Evolutionary conservation across 208 protist genomes (phyloP).

Genomic region (Phytomonas sp.): DNA sequence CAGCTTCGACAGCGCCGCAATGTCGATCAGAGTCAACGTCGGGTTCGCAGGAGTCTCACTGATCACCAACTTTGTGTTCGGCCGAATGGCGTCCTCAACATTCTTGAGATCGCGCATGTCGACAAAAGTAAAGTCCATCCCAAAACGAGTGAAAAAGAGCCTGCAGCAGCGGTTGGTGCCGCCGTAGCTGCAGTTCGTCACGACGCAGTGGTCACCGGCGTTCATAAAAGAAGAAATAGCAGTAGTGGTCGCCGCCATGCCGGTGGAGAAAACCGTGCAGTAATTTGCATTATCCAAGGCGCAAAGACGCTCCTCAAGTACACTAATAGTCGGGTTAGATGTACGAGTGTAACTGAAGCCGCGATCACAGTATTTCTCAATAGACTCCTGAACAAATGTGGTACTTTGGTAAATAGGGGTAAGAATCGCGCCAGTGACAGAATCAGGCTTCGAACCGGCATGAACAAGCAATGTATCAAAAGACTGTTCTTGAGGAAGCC

Average conservation of each 20-base stretch:
- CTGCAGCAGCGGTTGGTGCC: conserved; percentile 90
- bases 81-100: conserved; percentile 68
- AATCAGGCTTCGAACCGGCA: conserved; percentile 72
- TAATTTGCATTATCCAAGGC: conserved; percentile 87
- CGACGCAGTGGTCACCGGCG: conserved; percentile 84
- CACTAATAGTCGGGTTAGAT: conserved; percentile 91
- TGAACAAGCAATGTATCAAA: conserved; percentile 83
- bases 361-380: conserved; percentile 66
- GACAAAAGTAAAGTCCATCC: conserved; percentile 92
- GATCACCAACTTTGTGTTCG: conserved; percentile 92
- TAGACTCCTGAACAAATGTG: conserved; percentile 88
- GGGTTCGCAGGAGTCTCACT: conserved; percentile 95
- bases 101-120: conserved; percentile 88
- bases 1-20: conserved; percentile 77
- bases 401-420: conserved; percentile 85
- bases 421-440: conserved; percentile 81
- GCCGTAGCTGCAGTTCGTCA: conserved; percentile 94
- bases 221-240: conserved; percentile 89
- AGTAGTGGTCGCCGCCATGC: conserved; percentile 86
- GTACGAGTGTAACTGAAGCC: conserved; percentile 91
- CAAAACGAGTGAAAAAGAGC: conserved; percentile 79
- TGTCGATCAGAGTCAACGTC: conserved; percentile 90
- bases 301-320: conserved; percentile 87
- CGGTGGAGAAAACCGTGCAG: conserved; percentile 78
- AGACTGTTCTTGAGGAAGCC: conserved; percentile 52